Evolutionary conservation across 2,329 filamentous ascomycete genomes (phyloP).

Genomic region (Colletotrichum liriopes): DNA sequence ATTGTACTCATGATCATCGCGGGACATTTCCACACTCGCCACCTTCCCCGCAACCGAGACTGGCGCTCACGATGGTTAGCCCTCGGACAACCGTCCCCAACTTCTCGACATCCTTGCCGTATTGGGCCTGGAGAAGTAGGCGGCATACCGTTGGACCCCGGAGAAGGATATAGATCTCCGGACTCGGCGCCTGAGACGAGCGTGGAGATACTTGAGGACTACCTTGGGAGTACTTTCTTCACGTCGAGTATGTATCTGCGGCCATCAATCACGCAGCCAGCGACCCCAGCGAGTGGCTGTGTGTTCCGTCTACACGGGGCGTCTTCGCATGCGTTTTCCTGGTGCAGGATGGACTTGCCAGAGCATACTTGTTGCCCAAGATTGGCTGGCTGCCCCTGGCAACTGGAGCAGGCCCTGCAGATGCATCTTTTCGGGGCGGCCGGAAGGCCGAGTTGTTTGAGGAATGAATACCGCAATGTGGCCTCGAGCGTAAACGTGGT

Average conservation of each 20-base stretch:
- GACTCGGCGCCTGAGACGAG: background rate
- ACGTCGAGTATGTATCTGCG: background rate
- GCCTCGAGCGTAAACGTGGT: background rate
- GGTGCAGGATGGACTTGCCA: background rate
- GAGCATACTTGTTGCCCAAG: background rate
- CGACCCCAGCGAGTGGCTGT: background rate
- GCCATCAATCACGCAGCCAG: background rate
- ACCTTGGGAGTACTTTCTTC: slow-evolving; percentile 19
- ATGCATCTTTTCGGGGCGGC: background rate
- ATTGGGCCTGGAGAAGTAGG: slow-evolving; percentile 17
- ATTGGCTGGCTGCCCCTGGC: background rate
- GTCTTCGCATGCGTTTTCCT: slow-evolving; percentile 5
- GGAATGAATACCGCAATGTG: background rate
- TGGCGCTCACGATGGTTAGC: slow-evolving; percentile 33
- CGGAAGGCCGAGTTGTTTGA: background rate
- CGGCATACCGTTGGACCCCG: slow-evolving; percentile 31
- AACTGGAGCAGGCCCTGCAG: background rate
- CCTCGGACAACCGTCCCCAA: slow-evolving; percentile 4
- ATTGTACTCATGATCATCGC: slow-evolving; percentile 25
- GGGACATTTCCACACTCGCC: slow-evolving; percentile 34
- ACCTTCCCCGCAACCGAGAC: slow-evolving; percentile 36
- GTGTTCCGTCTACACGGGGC: slow-evolving; percentile 8
- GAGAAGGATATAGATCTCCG: slow-evolving; percentile 24
- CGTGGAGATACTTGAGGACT: slow-evolving; percentile 11
- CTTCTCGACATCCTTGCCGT: slow-evolving; percentile 21